These are phyloP conservation scores for Lasiodiplodia theobromae DNA, from an alignment of 2,329 filamentous ascomycete genomes.

Conservation along the genomic window DNA sequence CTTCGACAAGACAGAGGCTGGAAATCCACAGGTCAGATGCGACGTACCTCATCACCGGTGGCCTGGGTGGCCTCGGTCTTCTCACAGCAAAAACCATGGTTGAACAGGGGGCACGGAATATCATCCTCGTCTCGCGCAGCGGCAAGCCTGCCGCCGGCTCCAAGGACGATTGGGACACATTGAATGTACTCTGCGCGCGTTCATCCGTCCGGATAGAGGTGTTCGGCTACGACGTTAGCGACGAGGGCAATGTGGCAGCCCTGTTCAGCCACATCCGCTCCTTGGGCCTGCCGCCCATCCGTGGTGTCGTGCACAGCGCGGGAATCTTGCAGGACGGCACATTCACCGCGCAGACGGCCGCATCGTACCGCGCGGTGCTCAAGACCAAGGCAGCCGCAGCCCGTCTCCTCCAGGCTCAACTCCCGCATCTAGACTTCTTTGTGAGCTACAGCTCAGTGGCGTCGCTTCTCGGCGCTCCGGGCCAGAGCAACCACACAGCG, in stretches of 20 bases:
- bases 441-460: slow-evolving; percentile 40
- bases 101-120: slow-evolving; percentile 32
- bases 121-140: slow-evolving; percentile 32
- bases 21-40: slow-evolving; percentile 33
- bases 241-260: too few species aligned
- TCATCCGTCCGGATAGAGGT: too few species aligned
- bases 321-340: too few species aligned
- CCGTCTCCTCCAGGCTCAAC: too few species aligned
- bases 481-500: slow-evolving; percentile 56
- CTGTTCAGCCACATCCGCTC: too few species aligned
- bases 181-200: too few species aligned
- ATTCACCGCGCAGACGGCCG: too few species aligned
- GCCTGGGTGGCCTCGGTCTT: slow-evolving; percentile 37
- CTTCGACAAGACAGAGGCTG: slow-evolving; percentile 15
- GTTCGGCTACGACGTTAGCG: too few species aligned
- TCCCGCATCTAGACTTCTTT: slow-evolving; percentile 38
- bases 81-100: slow-evolving; percentile 34
- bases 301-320: too few species aligned
- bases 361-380: background rate
- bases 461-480: slow-evolving; percentile 38
- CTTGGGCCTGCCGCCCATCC: too few species aligned
- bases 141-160: background rate
- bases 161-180: too few species aligned
- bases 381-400: background rate
- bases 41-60: slow-evolving; percentile 38